Evolutionary conservation across 768 basidiomycete genomes (phyloP).

Genomic region (Scleroderma bovista): DNA sequence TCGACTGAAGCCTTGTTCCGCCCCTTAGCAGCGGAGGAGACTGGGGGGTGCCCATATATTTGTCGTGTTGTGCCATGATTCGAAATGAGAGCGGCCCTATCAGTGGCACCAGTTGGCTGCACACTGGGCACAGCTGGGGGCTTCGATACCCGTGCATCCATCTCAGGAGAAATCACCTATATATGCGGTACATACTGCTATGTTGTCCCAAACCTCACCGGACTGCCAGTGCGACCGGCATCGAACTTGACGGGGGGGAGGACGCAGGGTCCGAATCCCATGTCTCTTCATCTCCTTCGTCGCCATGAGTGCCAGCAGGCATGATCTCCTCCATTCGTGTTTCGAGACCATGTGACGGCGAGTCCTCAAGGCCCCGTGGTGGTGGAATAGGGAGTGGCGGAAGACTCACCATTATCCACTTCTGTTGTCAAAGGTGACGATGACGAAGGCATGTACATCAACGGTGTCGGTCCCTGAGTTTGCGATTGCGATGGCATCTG

Average conservation of each 20-base stretch:
- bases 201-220: background rate
- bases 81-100: constrained; percentile 2
- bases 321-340: constrained; percentile 24
- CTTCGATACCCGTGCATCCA: constrained; percentile 6
- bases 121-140: background rate
- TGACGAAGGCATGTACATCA: constrained; percentile 20
- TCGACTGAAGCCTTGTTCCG: constrained; percentile 27
- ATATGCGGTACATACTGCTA: background rate
- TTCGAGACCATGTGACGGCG: constrained; percentile 15
- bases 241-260: background rate
- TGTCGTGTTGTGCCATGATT: constrained; percentile 11
- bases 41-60: constrained; percentile 7
- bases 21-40: constrained; percentile 3
- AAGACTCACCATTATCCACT: constrained; percentile 16
- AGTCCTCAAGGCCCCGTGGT: constrained; percentile 17
- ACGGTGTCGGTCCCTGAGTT: constrained; percentile 10
- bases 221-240: background rate
- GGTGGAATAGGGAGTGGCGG: constrained; percentile 27
- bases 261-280: background rate
- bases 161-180: background rate
- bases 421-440: constrained; percentile 14
- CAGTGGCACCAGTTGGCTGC: constrained; percentile 3
- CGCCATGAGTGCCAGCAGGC: constrained; percentile 12
- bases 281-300: background rate
- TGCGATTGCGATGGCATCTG: background rate